phyloP scores from a whole-genome alignment of 2,329 filamentous ascomycete species.

The Pyrenophora teres region DNA sequence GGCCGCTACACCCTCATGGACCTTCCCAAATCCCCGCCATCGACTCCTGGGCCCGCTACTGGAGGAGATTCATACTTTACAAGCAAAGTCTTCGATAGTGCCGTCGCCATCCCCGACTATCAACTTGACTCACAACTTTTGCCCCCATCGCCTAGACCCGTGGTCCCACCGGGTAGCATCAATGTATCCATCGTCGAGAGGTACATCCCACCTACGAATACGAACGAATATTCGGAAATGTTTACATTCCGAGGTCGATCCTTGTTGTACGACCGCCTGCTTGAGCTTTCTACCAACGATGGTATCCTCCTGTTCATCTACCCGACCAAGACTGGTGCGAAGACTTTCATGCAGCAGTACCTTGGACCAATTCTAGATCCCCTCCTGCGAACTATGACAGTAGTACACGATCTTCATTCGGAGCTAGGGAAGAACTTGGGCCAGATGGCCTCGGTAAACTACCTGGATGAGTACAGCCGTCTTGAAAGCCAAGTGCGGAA shows the following conservation, averaged over 20 bases:
- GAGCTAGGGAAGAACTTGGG: constrained; percentile 61
- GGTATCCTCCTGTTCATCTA: constrained; percentile 67
- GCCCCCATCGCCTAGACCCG: constrained; percentile 59
- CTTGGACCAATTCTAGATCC: constrained; percentile 66
- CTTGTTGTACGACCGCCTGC: constrained; percentile 63
- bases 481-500: constrained; percentile 47
- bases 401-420: constrained; percentile 63
- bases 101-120: constrained; percentile 63
- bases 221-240: constrained; percentile 63
- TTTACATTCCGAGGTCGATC: constrained; percentile 60
- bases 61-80: constrained; percentile 66
- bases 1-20: constrained; percentile 65
- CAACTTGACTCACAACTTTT: constrained; percentile 58
- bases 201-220: constrained; percentile 66
- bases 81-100: constrained; percentile 64
- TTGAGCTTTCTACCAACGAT: constrained; percentile 61
- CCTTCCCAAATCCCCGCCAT: constrained; percentile 66
- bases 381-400: constrained; percentile 61
- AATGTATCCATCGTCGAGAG: constrained; percentile 66
- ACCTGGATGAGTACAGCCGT: constrained; percentile 60
- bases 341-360: constrained; percentile 63
- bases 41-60: constrained; percentile 58
- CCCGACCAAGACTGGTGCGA: constrained; percentile 62
- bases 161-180: constrained; percentile 64
- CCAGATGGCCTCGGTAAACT: constrained; percentile 57